phyloP scores from a whole-genome alignment of 2,329 filamentous ascomycete genomes.

The Lizonia empirigonia region DNA sequence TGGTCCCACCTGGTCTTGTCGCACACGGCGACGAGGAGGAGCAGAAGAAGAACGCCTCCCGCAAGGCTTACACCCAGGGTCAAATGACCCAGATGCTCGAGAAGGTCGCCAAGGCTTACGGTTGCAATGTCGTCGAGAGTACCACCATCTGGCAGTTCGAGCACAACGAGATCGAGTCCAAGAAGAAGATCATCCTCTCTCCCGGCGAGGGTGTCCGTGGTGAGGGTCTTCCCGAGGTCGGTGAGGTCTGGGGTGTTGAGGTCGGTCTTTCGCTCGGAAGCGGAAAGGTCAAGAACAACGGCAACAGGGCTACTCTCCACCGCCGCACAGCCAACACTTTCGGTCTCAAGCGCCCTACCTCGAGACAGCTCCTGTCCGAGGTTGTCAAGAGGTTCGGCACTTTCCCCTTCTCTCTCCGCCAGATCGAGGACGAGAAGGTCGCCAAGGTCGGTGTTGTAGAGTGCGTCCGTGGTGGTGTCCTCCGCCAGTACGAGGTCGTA shows the following conservation, averaged over 20 bases:
- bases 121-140: conserved; percentile 92
- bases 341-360: conserved; percentile 90
- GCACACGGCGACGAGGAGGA: conserved; percentile 87
- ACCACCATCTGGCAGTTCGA: conserved; percentile 97
- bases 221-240: conserved; percentile 84
- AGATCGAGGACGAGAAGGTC: conserved; percentile 94
- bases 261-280: conserved; percentile 87
- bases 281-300: conserved; percentile 92
- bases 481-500: conserved; percentile 94
- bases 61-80: conserved; percentile 82
- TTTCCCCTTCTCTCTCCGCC: conserved; percentile 96
- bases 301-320: conserved; percentile 86
- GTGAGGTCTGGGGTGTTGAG: conserved; percentile 98
- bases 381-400: conserved; percentile 96
- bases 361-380: conserved; percentile 89
- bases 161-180: conserved; percentile 95
- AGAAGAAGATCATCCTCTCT: conserved; percentile 96
- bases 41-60: conserved; percentile 82
- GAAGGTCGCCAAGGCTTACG: conserved; percentile 89
- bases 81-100: conserved; percentile 88
- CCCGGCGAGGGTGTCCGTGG: conserved; percentile 87
- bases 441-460: conserved; percentile 96
- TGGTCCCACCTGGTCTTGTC: conserved; percentile 88
- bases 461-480: conserved; percentile 89
- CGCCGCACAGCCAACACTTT: conserved; percentile 92